Percentiles rank a stretch among this genome's conserved stretches.
phyloP scores from a whole-genome alignment of 2,329 filamentous ascomycete genomes.

The Diaporthe australafricana region DNA sequence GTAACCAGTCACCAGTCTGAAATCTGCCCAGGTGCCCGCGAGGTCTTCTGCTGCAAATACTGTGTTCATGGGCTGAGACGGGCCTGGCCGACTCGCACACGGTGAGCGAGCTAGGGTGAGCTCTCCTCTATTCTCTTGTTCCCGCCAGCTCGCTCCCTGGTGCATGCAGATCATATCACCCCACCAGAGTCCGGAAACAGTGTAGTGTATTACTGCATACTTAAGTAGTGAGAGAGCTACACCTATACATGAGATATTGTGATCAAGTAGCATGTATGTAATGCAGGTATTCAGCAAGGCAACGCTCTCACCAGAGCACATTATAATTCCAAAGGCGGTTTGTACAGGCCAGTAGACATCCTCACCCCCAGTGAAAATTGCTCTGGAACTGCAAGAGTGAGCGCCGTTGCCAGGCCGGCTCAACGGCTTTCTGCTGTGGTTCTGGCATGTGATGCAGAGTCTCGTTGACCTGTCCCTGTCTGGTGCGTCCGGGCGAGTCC shows the following conservation, averaged over 20 bases:
- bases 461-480: slow-evolving; percentile 15
- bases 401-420: background rate
- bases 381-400: background rate
- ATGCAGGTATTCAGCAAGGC: background rate
- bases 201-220: background rate
- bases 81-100: slow-evolving; percentile 1
- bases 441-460: slow-evolving; percentile 26
- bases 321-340: background rate
- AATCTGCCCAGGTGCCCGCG: background rate
- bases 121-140: background rate
- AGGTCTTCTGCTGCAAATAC: background rate
- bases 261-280: background rate
- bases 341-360: background rate
- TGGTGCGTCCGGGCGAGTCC: background rate
- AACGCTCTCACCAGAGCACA: background rate
- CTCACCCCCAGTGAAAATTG: background rate
- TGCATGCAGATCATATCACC: slow-evolving; percentile 5
- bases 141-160: slow-evolving; percentile 1
- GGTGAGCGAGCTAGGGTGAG: slow-evolving; percentile 1
- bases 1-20: too few relatives aligned
- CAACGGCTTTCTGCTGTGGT: background rate
- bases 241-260: background rate
- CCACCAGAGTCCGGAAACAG: slow-evolving; percentile 1
- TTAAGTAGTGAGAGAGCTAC: background rate
- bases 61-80: background rate